phyloP scores from a whole-genome alignment of 1,284 basidiomycete species.

The Leccinum fuscescens region DNA sequence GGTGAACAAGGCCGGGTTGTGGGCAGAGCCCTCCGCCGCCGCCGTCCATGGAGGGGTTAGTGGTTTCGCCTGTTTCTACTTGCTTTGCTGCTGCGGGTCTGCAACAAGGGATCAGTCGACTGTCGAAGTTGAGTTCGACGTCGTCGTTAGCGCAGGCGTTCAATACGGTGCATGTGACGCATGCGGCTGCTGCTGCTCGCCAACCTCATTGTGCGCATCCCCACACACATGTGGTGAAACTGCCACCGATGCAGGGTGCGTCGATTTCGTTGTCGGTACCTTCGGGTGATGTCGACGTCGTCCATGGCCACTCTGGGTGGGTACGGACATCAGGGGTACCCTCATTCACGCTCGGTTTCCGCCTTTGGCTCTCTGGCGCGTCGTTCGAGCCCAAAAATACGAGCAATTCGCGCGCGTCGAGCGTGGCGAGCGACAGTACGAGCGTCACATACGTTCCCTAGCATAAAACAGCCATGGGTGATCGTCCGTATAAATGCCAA shows the following conservation, averaged over 20 bases:
- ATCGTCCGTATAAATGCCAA: constrained; percentile 87
- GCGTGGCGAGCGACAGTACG: constrained; percentile 31
- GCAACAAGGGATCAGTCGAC: constrained; percentile 30
- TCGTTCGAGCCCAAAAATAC: constrained; percentile 15
- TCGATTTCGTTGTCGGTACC: constrained; percentile 26
- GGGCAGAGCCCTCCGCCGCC: constrained; percentile 15
- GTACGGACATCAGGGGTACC: not conserved
- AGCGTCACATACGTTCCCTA: constrained; percentile 4
- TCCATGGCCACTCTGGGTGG: not conserved
- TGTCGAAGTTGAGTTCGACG: constrained; percentile 33
- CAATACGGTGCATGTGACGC: constrained; percentile 13
- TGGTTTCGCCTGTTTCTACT: not conserved
- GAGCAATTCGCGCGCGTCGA: constrained; percentile 37
- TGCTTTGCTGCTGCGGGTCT: constrained; percentile 1
- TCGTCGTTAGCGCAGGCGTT: constrained; percentile 41
- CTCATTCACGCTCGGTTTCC: constrained; percentile 3
- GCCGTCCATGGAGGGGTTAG: constrained; percentile 4
- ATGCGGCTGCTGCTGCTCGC: not conserved
- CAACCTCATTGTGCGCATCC: constrained; percentile 3
- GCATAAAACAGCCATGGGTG: constrained; percentile 67
- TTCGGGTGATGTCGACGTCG: not conserved
- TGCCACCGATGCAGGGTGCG: constrained; percentile 29
- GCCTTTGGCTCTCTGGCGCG: constrained; percentile 17
- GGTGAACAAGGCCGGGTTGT: constrained; percentile 14
- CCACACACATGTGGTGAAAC: constrained; percentile 19